Conservation (phyloP, 371 early-diverging fungal species). For the Dichotomocladium elegans region DNA sequence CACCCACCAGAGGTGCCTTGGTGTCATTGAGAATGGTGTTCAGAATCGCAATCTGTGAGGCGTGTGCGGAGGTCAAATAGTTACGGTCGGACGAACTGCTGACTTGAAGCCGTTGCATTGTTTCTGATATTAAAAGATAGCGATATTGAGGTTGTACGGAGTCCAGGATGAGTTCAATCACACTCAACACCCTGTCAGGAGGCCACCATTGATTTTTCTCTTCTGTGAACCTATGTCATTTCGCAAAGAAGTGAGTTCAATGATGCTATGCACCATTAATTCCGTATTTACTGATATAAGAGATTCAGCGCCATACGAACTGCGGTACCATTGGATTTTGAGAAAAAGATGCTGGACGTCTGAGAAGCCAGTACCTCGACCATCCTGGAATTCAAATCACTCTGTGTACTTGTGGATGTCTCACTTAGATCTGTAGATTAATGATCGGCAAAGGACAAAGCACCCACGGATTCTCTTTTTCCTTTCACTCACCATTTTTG, state of each 20-base stretch:
- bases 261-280: background rate
- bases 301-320: slow-evolving; percentile 41
- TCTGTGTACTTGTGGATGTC: no score
- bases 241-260: background rate
- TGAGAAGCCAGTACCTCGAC: slow-evolving; percentile 36
- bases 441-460: no score
- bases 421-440: no score
- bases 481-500: background rate
- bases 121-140: slow-evolving; percentile 57
- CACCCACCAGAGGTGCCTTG: slow-evolving; percentile 61
- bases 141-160: slow-evolving; percentile 64
- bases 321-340: slow-evolving; percentile 39
- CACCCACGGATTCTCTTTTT: no score
- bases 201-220: slow-evolving; percentile 51
- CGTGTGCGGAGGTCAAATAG: slow-evolving; percentile 41
- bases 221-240: slow-evolving; percentile 43
- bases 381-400: slow-evolving; percentile 19
- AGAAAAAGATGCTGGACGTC: slow-evolving; percentile 45
- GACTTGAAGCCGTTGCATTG: slow-evolving; percentile 57
- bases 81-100: slow-evolving; percentile 19
- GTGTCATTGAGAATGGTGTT: slow-evolving; percentile 46
- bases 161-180: slow-evolving; percentile 26
- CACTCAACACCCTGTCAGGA: slow-evolving; percentile 33
- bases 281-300: slow-evolving; percentile 23
- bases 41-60: slow-evolving; percentile 55